Evolutionary conservation across 306 rosid genomes (phyloP).

Genomic region (Malus sylvestris): DNA sequence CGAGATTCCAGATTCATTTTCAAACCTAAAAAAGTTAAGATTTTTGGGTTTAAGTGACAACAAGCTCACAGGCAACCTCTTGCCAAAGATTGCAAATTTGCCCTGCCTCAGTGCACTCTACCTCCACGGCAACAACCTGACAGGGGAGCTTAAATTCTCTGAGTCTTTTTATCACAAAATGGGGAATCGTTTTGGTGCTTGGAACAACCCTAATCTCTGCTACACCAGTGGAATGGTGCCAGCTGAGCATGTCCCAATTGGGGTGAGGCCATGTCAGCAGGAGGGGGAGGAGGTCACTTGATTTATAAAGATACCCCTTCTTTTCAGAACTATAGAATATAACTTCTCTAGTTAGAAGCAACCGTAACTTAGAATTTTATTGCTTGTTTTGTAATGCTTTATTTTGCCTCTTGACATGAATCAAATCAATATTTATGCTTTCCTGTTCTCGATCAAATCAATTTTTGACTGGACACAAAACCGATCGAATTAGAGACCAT

Average conservation of each 20-base stretch:
- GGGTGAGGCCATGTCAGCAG: slow-evolving; percentile 68
- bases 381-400: not conserved
- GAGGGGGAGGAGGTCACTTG: slow-evolving; percentile 26
- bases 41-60: slow-evolving; percentile 73
- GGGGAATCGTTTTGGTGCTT: slow-evolving; percentile 85
- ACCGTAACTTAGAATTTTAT: slow-evolving; percentile 19
- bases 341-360: slow-evolving; percentile 18
- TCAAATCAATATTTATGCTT: not conserved
- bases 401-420: not conserved
- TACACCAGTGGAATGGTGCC: slow-evolving; percentile 39
- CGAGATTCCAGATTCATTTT: slow-evolving; percentile 71
- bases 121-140: slow-evolving; percentile 68
- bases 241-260: slow-evolving; percentile 42
- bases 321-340: slow-evolving; percentile 2
- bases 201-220: slow-evolving; percentile 80
- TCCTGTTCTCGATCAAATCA: not conserved
- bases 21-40: slow-evolving; percentile 57
- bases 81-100: slow-evolving; percentile 58
- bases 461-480: not conserved
- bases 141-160: slow-evolving; percentile 63
- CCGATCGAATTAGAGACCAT: not conserved
- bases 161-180: slow-evolving; percentile 49
- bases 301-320: slow-evolving; percentile 16
- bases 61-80: slow-evolving; percentile 57
- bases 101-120: slow-evolving; percentile 67